Base-by-base conservation (phyloP, 768 basidiomycete genomes). In the Mycena rebaudengoi region DNA sequence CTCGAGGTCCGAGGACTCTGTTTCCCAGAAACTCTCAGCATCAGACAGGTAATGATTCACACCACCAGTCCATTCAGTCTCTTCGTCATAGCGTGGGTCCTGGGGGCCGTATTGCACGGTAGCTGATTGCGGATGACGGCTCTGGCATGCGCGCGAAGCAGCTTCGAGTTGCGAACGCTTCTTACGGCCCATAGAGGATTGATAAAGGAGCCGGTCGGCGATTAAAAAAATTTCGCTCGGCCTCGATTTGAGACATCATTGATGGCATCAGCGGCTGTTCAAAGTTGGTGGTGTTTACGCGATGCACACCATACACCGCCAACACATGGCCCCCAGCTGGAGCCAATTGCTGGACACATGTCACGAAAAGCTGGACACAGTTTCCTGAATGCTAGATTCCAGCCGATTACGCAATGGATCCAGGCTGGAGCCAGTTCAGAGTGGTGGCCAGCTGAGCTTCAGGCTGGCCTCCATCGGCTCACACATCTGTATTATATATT, bases 211-310 rank as follows among this genome's bases (percentile, higher is more conserved):
- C n/a, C n/a, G n/a, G n/a, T n/a, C n/a, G n/a, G n/a, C n/a, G n/a
- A n/a, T n/a, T n/a, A 20, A 35, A n/a, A 32, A 30, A 33, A 12
- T n/a, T 50, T 50, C 20, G n/a, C n/a, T 18, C 5, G 49, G n/a
- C n/a, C n/a, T 50, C 49, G n/a, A 50, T 50, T 50, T 33, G 49
- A 29, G 49, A 50, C 49, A 50, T 50, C 49, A 50, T n/a, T 50
- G 49, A 50, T 50, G n/a, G 49, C 29, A 50, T 50, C 49, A 50
- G 5, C 35, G 49, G 35, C 21, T 30, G 49, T 30, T 5, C 11
- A n/a, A 30, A 2, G 30, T 50, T 50, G 49, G 49, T 33, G 49
- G n/a, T n/a, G n/a, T n/a, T n/a, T n/a, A n/a, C n/a, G n/a, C n/a
- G n/a, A n/a, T n/a, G n/a, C n/a, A n/a, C n/a, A n/a, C n/a, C n/a